Evolutionary conservation across 2,329 filamentous ascomycete genomes (phyloP).

Genomic region (Colletotrichum kahawae): DNA sequence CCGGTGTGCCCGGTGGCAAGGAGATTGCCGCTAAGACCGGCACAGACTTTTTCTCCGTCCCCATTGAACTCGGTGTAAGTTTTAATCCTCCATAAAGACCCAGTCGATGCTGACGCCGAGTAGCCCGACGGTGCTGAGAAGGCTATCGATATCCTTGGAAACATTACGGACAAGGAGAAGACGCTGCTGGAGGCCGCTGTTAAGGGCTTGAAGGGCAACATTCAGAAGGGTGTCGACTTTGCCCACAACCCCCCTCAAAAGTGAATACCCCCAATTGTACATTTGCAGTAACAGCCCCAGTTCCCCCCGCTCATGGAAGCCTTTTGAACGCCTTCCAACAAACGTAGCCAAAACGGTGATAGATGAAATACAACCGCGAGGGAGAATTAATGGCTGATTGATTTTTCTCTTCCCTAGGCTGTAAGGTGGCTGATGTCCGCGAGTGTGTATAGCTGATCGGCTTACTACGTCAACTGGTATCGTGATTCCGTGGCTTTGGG

Average conservation of each 20-base stretch:
- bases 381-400: slow-evolving; percentile 32
- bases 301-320: slow-evolving; percentile 1
- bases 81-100: not conserved
- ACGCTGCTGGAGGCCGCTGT: slow-evolving; percentile 78
- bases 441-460: not conserved
- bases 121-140: slow-evolving; percentile 87
- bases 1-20: slow-evolving; percentile 86
- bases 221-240: slow-evolving; percentile 91
- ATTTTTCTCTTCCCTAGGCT: slow-evolving; percentile 31
- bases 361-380: slow-evolving; percentile 22
- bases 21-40: slow-evolving; percentile 84
- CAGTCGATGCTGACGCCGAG: slow-evolving; percentile 29
- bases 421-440: slow-evolving; percentile 24
- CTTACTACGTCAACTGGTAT: not conserved
- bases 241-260: slow-evolving; percentile 87
- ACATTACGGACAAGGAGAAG: slow-evolving; percentile 87
- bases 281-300: slow-evolving; percentile 4
- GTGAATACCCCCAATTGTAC: slow-evolving; percentile 60
- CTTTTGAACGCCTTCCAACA: slow-evolving; percentile 8
- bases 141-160: slow-evolving; percentile 78
- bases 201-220: slow-evolving; percentile 87
- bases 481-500: not conserved
- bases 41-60: slow-evolving; percentile 93
- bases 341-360: slow-evolving; percentile 25
- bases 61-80: slow-evolving; percentile 92